Base-by-base conservation (phyloP, 495 filamentous ascomycete genomes). In the Lepraria neglecta region DNA sequence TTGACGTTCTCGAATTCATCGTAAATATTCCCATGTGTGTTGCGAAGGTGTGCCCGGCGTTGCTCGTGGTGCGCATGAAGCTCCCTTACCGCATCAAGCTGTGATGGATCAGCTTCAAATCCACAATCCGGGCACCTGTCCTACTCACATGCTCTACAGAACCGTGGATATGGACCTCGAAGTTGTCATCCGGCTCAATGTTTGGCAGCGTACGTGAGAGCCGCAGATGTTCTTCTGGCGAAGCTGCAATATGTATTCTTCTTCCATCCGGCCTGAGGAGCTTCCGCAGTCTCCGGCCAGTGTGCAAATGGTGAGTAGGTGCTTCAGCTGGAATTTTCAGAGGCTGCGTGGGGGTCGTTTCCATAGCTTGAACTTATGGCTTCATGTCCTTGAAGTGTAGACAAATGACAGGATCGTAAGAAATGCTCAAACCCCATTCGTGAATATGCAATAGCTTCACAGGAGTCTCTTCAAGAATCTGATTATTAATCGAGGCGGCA, bases 131-230 rank as follows among this genome's bases (percentile, higher is more conserved):
- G 2, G 35, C 35, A 38, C 24, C 17, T 7, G 12, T 27, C 58
- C 14, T 17, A 76, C 64, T 60, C 12, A 60, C 58, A 68, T 84
- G 82, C 67, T 83, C 80, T 28, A 72, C 71, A 2, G 76, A 77
- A 15, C 82, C 82, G 60, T 77, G 76, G 46, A 85, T 70, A 30
- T 78, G 77, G 11, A 82, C 61, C 44, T 83, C 80, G 55, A 82
- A 82, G 10, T 73, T 73, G 30, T 71, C 67, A 10, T 77, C 74
- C 44, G 73, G 68, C 46, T 72, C 70, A 27, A 70, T 66, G 10
- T 65, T 65, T 11, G 64, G 64, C 27, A 83, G 72, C 31, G 71
- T 71, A 42, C 67, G 71, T 17, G 73, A 68, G 10, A 82, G 66
- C 6, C 59, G 59, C 55, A 77, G 69, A 40, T 74, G 74, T 63